phyloP scores from a whole-genome alignment of 1,284 basidiomycete genomes.

The Butyriboletus appendiculatus region DNA sequence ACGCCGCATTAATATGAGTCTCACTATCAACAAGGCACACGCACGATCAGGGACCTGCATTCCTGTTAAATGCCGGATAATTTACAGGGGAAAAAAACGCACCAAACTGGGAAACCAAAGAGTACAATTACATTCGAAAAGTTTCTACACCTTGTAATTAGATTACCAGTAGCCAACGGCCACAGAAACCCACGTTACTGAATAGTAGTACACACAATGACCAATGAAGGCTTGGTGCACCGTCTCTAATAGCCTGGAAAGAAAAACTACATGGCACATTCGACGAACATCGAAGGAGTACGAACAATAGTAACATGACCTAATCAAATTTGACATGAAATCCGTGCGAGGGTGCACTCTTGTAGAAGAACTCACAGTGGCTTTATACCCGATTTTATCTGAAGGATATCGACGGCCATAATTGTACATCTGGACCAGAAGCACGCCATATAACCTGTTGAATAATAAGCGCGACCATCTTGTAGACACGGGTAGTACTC shows the following conservation, averaged over 20 bases:
- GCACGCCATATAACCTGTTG: conserved; percentile 48
- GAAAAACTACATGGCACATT: not conserved
- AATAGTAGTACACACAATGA: conserved; percentile 59
- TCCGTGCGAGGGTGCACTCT: not conserved
- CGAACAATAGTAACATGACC: conserved; percentile 28
- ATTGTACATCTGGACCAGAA: conserved; percentile 52
- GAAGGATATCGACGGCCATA: conserved; percentile 58
- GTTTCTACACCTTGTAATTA: conserved; percentile 41
- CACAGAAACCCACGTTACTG: conserved; percentile 42
- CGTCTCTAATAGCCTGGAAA: conserved; percentile 48
- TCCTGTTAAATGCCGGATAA: conserved; percentile 7
- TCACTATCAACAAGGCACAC: conserved; percentile 2
- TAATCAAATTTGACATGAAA: conserved; percentile 2
- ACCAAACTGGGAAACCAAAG: conserved; percentile 50
- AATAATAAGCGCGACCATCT: not conserved
- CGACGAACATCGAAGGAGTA: not conserved
- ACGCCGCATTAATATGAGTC: not conserved
- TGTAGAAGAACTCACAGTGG: conserved; percentile 44
- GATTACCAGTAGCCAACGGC: not conserved
- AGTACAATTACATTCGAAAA: conserved; percentile 46
- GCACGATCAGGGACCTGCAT: conserved; percentile 26
- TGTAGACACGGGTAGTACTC: conserved; percentile 30
- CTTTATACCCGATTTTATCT: conserved; percentile 55
- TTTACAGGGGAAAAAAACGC: conserved; percentile 2
- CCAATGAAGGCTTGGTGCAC: conserved; percentile 56